Conservation (phyloP, 139 green algal species). For the Tetraselmis chui region DNA sequence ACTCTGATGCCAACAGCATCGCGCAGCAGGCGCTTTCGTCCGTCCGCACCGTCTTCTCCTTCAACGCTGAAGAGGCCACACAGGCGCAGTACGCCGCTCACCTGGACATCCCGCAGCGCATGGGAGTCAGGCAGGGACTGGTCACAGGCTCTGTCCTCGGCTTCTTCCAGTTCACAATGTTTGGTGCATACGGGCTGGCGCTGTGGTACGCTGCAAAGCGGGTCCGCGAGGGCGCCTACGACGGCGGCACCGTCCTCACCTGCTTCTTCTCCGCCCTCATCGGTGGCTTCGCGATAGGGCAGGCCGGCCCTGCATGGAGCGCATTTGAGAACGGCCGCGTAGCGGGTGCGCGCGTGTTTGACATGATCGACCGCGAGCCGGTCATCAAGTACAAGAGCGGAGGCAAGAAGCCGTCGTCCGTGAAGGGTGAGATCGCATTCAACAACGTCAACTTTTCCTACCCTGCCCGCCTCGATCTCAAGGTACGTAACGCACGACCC, state of each 20-base stretch:
- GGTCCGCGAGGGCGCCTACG: slow-evolving; percentile 7
- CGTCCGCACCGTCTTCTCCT: slow-evolving; percentile 68
- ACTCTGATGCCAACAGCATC: slow-evolving; percentile 46
- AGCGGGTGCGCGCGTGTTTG: slow-evolving; percentile 53
- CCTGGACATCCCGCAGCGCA: slow-evolving; percentile 28
- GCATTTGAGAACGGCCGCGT: slow-evolving; percentile 31
- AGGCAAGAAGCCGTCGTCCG: slow-evolving; percentile 1
- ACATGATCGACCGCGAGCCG: slow-evolving; percentile 54
- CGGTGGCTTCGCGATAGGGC: slow-evolving; percentile 54
- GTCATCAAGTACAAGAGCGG: slow-evolving; percentile 28
- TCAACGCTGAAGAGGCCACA: slow-evolving; percentile 47
- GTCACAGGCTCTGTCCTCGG: slow-evolving; percentile 36
- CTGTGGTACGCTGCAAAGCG: slow-evolving; percentile 36
- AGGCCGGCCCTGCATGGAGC: slow-evolving; percentile 27
- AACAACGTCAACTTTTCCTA: slow-evolving; percentile 67
- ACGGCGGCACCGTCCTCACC: slow-evolving; percentile 47
- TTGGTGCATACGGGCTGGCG: slow-evolving; percentile 52
- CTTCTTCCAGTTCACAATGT: slow-evolving; percentile 33
- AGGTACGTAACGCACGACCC: no score
- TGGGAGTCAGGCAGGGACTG: slow-evolving; percentile 29
- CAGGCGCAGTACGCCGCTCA: slow-evolving; percentile 36
- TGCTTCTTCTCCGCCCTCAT: slow-evolving; percentile 74
- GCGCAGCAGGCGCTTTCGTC: slow-evolving; percentile 55
- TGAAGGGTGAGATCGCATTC: slow-evolving; percentile 51
- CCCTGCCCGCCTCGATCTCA: slow-evolving; percentile 56